Percentiles rank a stretch among this genome's conserved stretches.
These are phyloP conservation scores for Linderina pennispora DNA, from an alignment of 192 early-diverging fungal species.

Conservation along the genomic window DNA sequence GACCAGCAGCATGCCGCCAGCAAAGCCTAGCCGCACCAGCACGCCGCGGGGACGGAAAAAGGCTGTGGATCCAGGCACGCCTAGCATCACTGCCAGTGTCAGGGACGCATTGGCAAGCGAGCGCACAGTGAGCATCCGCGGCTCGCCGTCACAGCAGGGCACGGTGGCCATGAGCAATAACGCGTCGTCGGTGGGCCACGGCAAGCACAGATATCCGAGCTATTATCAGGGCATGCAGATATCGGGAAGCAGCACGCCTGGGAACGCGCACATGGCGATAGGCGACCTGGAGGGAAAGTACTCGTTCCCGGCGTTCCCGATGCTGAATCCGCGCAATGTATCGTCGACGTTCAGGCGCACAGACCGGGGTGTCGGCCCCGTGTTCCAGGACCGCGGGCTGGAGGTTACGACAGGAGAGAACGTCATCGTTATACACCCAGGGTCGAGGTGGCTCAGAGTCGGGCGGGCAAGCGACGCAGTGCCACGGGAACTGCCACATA, in stretches of 20 bases:
- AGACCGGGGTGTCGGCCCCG: constrained; percentile 17
- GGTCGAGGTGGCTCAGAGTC: constrained; percentile 76
- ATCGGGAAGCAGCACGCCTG: neutral
- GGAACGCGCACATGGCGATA: neutral
- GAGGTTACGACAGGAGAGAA: constrained; percentile 48
- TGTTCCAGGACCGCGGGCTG: constrained; percentile 1
- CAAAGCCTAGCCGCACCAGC: constrained; percentile 1
- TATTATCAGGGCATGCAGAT: neutral
- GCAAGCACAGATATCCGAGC: neutral
- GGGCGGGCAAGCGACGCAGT: constrained; percentile 78
- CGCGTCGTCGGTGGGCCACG: no score
- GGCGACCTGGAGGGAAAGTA: constrained; percentile 28
- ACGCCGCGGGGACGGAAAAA: constrained; percentile 5
- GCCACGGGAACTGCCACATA: constrained; percentile 69
- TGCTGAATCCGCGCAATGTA: constrained; percentile 22
- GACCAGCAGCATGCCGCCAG: constrained; percentile 1
- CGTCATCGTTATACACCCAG: constrained; percentile 81
- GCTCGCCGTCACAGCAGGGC: neutral
- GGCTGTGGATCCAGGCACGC: constrained; percentile 3
- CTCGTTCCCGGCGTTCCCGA: constrained; percentile 33
- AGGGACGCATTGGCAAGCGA: constrained; percentile 33
- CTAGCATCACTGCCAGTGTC: constrained; percentile 35
- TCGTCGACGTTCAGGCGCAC: constrained; percentile 27
- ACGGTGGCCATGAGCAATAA: no score
- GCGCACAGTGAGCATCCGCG: constrained; percentile 1